Evolutionary conservation across 2,329 filamentous ascomycete genomes (phyloP).

Genomic region (Fusarium tanahbumbuense): DNA sequence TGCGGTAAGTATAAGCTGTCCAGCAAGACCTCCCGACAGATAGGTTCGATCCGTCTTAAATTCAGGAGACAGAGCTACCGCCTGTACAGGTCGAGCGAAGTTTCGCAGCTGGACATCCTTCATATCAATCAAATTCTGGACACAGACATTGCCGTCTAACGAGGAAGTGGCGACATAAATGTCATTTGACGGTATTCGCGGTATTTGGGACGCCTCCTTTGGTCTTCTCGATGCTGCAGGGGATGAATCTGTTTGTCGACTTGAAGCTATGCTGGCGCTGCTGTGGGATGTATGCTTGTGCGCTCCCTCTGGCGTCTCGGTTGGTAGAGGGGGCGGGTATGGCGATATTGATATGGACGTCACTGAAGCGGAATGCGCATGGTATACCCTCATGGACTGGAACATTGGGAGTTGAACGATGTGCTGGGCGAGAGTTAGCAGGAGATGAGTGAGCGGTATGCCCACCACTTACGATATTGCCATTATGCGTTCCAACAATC

Average conservation of each 20-base stretch:
- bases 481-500: slow-evolving; percentile 95
- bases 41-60: slow-evolving; percentile 92
- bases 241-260: slow-evolving; percentile 54
- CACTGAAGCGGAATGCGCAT: slow-evolving; percentile 91
- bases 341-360: slow-evolving; percentile 92
- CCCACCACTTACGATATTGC: slow-evolving; percentile 81
- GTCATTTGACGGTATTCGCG: slow-evolving; percentile 84
- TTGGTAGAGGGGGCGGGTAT: slow-evolving; percentile 70
- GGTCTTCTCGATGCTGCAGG: slow-evolving; percentile 64
- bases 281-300: slow-evolving; percentile 53
- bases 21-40: slow-evolving; percentile 88
- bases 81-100: slow-evolving; percentile 91
- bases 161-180: slow-evolving; percentile 95
- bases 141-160: slow-evolving; percentile 94
- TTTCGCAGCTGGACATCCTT: slow-evolving; percentile 93
- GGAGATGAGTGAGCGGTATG: neutral
- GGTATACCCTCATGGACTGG: slow-evolving; percentile 84
- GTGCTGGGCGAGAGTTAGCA: slow-evolving; percentile 68
- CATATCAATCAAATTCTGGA: slow-evolving; percentile 85
- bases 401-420: slow-evolving; percentile 86
- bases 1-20: slow-evolving; percentile 85
- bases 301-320: slow-evolving; percentile 56
- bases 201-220: slow-evolving; percentile 67
- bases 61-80: slow-evolving; percentile 93
- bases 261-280: slow-evolving; percentile 46